These are phyloP conservation scores for Plicaturopsis crispa DNA, from an alignment of 768 basidiomycete species.

Conservation along the genomic window DNA sequence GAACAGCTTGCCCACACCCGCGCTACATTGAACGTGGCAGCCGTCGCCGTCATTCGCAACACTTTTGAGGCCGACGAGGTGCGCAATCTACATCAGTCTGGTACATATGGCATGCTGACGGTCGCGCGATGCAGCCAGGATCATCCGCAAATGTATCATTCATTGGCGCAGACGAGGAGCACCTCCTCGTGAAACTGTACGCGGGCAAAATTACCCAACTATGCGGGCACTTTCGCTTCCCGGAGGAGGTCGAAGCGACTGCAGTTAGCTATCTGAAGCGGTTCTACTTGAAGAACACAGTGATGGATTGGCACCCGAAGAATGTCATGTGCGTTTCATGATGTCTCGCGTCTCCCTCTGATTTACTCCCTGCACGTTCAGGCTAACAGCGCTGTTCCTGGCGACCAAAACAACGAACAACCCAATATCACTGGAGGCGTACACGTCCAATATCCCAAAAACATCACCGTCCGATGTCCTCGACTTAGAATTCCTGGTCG, in stretches of 20 bases:
- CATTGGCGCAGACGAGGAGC: conserved; percentile 76
- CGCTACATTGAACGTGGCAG: conserved; percentile 60
- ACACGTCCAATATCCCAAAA: conserved; percentile 77
- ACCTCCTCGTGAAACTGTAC: conserved; percentile 84
- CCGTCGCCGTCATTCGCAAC: conserved; percentile 67
- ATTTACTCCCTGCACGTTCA: conserved; percentile 32
- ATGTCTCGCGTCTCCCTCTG: conserved; percentile 4
- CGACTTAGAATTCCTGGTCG: conserved; percentile 91
- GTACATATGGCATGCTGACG: conserved; percentile 14
- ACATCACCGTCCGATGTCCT: conserved; percentile 79
- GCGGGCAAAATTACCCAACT: conserved; percentile 78
- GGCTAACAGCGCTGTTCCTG: conserved; percentile 92
- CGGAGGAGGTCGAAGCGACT: conserved; percentile 90
- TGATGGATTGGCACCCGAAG: conserved; percentile 99
- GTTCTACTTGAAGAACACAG: conserved; percentile 95
- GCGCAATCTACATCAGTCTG: conserved; percentile 16
- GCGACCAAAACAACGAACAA: conserved; percentile 98
- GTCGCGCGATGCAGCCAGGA: conserved; percentile 43
- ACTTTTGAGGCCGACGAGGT: conserved; percentile 82
- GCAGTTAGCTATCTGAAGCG: conserved; percentile 89
- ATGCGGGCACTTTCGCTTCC: conserved; percentile 80
- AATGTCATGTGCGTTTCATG: conserved; percentile 79
- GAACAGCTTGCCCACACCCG: conserved; percentile 57
- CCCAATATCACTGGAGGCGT: conserved; percentile 81
- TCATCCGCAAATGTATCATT: conserved; percentile 71